phyloP scores from a whole-genome alignment of 805 yeast species.

The Saturnispora gosingensis region DNA sequence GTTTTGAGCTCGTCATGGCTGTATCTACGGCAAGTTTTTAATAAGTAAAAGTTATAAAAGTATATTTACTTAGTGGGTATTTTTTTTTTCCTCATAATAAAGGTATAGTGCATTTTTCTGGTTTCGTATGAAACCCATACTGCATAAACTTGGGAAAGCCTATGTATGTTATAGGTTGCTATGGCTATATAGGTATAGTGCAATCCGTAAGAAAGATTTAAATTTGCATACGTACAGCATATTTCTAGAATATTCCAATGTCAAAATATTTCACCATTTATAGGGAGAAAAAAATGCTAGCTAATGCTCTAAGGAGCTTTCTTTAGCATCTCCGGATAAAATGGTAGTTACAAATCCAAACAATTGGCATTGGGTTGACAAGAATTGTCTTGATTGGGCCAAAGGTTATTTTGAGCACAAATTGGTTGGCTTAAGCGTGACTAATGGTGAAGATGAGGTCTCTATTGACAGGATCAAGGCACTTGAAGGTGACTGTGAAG shows the following conservation, averaged over 20 bases:
- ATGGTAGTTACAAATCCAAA: conserved; percentile 97
- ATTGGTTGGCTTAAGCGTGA: conserved; percentile 37
- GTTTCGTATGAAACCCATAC: no score
- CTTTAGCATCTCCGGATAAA: background rate
- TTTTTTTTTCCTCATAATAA: background rate
- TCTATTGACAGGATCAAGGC: conserved; percentile 39
- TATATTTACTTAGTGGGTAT: background rate
- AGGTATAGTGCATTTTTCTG: no score
- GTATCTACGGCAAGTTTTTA: background rate
- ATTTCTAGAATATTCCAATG: background rate
- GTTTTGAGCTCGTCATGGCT: background rate
- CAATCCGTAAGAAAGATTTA: background rate
- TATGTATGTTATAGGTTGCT: background rate
- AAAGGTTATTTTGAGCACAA: conserved; percentile 60
- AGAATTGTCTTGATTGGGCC: conserved; percentile 92
- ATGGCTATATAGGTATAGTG: background rate
- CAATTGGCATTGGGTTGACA: conserved; percentile 99
- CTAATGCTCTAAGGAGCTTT: background rate
- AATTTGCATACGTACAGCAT: background rate
- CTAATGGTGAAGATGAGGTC: conserved; percentile 27
- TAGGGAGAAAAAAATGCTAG: background rate
- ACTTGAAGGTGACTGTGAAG: conserved; percentile 94
- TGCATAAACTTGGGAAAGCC: background rate
- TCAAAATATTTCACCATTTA: background rate
- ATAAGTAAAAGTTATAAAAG: background rate